phyloP scores from a whole-genome alignment of 768 basidiomycete genomes.

The Termitomyces eurrhizus region DNA sequence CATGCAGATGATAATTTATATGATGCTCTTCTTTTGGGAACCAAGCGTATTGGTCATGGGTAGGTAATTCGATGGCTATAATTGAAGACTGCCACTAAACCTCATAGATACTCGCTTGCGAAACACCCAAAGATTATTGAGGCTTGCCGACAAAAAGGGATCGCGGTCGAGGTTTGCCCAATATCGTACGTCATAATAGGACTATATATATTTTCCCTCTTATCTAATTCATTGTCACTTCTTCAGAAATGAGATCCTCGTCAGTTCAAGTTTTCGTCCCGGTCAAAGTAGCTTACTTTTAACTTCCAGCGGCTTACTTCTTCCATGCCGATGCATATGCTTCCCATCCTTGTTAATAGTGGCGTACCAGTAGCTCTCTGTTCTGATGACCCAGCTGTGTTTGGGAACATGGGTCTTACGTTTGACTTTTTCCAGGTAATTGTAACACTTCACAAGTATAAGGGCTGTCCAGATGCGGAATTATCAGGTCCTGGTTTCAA shows the following conservation, averaged over 20 bases:
- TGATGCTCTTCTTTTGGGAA: conserved; percentile 74
- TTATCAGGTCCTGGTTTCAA: conserved; percentile 57
- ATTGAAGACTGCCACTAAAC: background rate
- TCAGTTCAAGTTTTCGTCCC: conserved; percentile 17
- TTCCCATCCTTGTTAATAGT: conserved; percentile 68
- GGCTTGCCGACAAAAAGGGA: conserved; percentile 56
- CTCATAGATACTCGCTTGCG: conserved; percentile 59
- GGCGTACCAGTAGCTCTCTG: conserved; percentile 68
- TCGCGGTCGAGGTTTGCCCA: conserved; percentile 74
- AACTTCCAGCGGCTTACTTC: conserved; percentile 58
- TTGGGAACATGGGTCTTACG: conserved; percentile 74
- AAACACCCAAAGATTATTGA: conserved; percentile 75
- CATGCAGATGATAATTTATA: conserved; percentile 69
- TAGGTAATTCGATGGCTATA: conserved; percentile 20
- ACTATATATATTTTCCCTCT: background rate
- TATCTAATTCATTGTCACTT: background rate
- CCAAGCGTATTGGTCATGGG: conserved; percentile 83
- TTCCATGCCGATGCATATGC: conserved; percentile 77
- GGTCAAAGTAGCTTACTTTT: background rate
- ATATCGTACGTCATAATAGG: conserved; percentile 56
- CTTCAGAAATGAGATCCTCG: conserved; percentile 69
- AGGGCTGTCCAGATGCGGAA: background rate
- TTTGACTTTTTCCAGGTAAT: conserved; percentile 76
- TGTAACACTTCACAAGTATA: background rate
- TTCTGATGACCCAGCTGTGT: conserved; percentile 75